These are phyloP conservation scores for Sarocladium brachiariae DNA, from an alignment of 2,329 filamentous ascomycete genomes.

Conservation along the genomic window DNA sequence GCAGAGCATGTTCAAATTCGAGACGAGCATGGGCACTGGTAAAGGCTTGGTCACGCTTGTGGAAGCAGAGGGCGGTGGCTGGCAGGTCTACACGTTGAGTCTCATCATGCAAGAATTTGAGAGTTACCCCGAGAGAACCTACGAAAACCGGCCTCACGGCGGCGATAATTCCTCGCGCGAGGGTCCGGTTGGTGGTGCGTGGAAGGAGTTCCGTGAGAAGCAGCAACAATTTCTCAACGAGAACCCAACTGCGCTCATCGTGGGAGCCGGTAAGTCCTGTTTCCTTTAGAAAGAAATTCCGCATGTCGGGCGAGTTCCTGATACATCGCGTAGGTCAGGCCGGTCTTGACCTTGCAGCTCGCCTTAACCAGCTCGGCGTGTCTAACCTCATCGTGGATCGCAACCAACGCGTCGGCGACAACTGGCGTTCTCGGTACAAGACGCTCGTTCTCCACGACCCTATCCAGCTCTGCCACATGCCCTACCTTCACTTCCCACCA, in stretches of 20 bases:
- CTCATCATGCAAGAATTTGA: slow-evolving; percentile 20
- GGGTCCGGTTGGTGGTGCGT: slow-evolving; percentile 15
- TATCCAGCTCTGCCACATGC: slow-evolving; percentile 50
- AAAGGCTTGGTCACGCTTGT: slow-evolving; percentile 17
- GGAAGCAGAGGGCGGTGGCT: slow-evolving; percentile 12
- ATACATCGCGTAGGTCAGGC: slow-evolving; percentile 8
- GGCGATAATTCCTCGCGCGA: slow-evolving; percentile 22
- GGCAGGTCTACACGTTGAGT: slow-evolving; percentile 20
- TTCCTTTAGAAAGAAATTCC: no score
- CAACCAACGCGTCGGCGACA: slow-evolving; percentile 39
- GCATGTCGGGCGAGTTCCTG: neutral
- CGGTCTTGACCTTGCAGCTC: slow-evolving; percentile 37
- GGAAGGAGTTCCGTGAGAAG: slow-evolving; percentile 20
- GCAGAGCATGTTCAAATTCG: slow-evolving; percentile 9
- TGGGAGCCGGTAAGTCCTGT: slow-evolving; percentile 21
- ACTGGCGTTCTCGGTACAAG: slow-evolving; percentile 53
- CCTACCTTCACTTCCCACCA: slow-evolving; percentile 53
- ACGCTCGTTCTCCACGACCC: slow-evolving; percentile 56
- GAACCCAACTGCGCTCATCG: slow-evolving; percentile 31
- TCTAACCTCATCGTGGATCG: slow-evolving; percentile 37
- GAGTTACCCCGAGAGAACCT: slow-evolving; percentile 12
- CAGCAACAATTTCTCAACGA: slow-evolving; percentile 18
- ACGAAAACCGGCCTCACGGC: slow-evolving; percentile 11
- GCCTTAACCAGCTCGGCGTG: slow-evolving; percentile 39
- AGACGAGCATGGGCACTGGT: slow-evolving; percentile 15